Base-by-base conservation (phyloP, 2,329 filamentous ascomycete genomes). In the Pezicula rhizophila region DNA sequence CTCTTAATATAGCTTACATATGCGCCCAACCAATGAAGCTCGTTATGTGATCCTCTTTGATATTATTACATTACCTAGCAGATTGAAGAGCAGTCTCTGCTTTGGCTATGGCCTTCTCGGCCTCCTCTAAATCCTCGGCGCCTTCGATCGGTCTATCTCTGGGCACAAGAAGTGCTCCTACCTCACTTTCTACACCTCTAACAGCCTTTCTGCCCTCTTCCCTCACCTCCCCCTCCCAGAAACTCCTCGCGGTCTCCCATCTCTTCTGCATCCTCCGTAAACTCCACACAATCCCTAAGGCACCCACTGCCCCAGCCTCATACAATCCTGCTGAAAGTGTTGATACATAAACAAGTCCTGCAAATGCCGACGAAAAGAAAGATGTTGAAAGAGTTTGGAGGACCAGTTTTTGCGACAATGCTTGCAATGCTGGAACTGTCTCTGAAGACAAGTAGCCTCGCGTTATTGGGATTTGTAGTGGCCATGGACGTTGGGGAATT, bases 391-490 rank as follows among this genome's bases (percentile, higher is more conserved):
- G 37, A 0, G 87, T 87, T 60, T 90, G 83, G 4, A 95, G 64
- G 4, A 96, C 82, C 2, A 91, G 78, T 49, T 76, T 80, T 66
- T 91, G 86, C 1, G 85, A 85, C 0, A 89, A 71, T 1, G 85
- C 81, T 60, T 89, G 86, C 3, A 91, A 71, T 1, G 82, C 79
- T 2, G 85, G 84, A 2, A 90, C 76, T 0, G 84, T 87, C 51
- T 80, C 75, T n/a, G 74, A 68, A 38, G 82, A 74, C 2, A 90
- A 76, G 54, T 82, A 80, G 33, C 76, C 71, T n/a, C 90, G 80
- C 7, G 84, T 83, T 23, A 79, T 75, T 12, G 85, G 73, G 51
- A 96, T 92, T 50, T 89, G 81, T 2, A 79, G 77, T 1, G 85
- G 88, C 89, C 87, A 95, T 23, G 59, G 56, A 39, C 56, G 53